phyloP scores from a whole-genome alignment of 2,329 filamentous ascomycete species.

The Exophiala sp. region DNA sequence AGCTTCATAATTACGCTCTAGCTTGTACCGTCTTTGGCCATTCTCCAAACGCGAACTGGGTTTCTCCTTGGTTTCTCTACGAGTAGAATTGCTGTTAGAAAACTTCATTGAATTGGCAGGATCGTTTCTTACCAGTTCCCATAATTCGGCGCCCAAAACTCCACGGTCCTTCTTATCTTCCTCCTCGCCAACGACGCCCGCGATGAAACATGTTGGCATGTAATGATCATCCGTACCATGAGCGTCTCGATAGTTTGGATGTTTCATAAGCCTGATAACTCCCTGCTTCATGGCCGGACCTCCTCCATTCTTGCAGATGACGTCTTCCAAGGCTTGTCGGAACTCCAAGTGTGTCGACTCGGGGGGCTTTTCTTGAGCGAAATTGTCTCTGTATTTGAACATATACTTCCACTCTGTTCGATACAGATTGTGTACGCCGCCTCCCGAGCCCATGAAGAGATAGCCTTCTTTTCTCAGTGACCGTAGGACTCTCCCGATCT shows the following conservation, averaged over 20 bases:
- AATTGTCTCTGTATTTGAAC: slow-evolving; percentile 62
- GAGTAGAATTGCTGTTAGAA: not conserved
- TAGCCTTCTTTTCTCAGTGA: slow-evolving; percentile 53
- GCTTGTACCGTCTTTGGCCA: too few relatives aligned
- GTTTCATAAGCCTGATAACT: slow-evolving; percentile 64
- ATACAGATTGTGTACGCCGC: slow-evolving; percentile 67
- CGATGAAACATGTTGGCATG: slow-evolving; percentile 62
- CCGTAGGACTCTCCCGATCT: slow-evolving; percentile 55
- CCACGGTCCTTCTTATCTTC: slow-evolving; percentile 45
- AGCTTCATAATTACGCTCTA: too few relatives aligned
- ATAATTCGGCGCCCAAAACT: slow-evolving; percentile 55
- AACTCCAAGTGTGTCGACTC: slow-evolving; percentile 62
- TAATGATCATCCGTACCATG: slow-evolving; percentile 70
- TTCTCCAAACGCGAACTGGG: not conserved
- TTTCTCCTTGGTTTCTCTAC: not conserved
- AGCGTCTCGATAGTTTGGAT: slow-evolving; percentile 62
- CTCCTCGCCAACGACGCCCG: slow-evolving; percentile 52
- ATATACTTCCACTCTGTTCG: slow-evolving; percentile 65
- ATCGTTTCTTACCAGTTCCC: slow-evolving; percentile 45
- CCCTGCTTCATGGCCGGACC: slow-evolving; percentile 55
- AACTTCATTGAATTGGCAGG: not conserved
- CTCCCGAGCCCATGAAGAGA: slow-evolving; percentile 59
- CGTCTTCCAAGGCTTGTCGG: slow-evolving; percentile 61
- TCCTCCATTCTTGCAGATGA: slow-evolving; percentile 48
- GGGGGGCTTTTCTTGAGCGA: slow-evolving; percentile 58